Percentiles rank a stretch among this genome's conserved stretches.
Conservation (phyloP, 1,284 basidiomycete species). For the Acaromyces ingoldii region DNA sequence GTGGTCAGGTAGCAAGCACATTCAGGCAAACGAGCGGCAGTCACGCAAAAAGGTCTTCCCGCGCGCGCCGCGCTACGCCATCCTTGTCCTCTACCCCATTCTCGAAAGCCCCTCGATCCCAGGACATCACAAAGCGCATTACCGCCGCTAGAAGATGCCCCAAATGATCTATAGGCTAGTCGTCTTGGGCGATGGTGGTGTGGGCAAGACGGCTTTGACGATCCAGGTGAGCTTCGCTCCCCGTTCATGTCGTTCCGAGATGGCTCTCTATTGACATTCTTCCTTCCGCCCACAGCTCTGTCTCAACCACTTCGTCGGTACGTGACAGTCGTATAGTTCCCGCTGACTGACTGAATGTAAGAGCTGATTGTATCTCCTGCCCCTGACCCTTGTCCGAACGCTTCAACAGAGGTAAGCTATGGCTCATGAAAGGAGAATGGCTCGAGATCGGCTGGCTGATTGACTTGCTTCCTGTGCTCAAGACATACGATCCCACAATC, state of each 20-base stretch:
- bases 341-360: too few species aligned
- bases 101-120: too few species aligned
- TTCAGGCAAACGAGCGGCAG: too few species aligned
- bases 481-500: constrained; percentile 51
- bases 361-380: too few species aligned
- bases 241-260: constrained; percentile 2
- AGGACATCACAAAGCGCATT: too few species aligned
- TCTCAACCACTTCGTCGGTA: constrained; percentile 37
- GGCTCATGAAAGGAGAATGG: not conserved
- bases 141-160: too few species aligned
- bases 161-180: constrained; percentile 93
- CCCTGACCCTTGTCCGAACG: too few species aligned
- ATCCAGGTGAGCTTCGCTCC: constrained; percentile 55
- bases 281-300: constrained; percentile 24
- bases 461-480: not conserved
- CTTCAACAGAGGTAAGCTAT: too few species aligned
- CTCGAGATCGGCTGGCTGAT: not conserved
- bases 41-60: too few species aligned
- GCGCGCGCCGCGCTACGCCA: too few species aligned
- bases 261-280: not conserved
- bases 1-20: too few species aligned
- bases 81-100: too few species aligned
- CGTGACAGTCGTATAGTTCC: not conserved
- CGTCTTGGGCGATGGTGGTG: constrained; percentile 93
- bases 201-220: constrained; percentile 93